Base-by-base conservation (phyloP, 1,284 basidiomycete genomes). In the Ustilago sp. region DNA sequence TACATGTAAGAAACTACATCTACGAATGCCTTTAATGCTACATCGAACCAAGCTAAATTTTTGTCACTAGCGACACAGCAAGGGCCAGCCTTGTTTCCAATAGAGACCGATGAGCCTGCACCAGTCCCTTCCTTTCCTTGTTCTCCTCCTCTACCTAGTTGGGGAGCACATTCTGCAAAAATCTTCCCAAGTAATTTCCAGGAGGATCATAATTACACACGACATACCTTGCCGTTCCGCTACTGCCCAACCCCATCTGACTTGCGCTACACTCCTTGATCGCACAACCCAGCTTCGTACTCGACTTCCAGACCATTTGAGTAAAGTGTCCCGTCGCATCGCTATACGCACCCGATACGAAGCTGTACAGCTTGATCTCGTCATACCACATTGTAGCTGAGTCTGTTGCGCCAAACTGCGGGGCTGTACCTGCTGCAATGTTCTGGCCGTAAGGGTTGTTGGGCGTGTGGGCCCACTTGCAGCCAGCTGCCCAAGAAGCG, bases 381-480 rank as follows among this genome's bases (percentile, higher is more conserved):
- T 70, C 59, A 65, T 78, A 79, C 79, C 79, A 80, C 56, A 67
- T 45, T n/a, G 54, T 58, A 38, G 50, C 39, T n/a, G 65, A 34
- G 12, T 69, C 57, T 13, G 52, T 63, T 32, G 66, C 71, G 34
- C 71, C 68, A 19, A 68, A 68, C 12, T n/a, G 31, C 34, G 52
- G 12, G 2, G 47, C 63, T 1, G 69, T 74, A 23, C 68, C 66
- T 1, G 74, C 66, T 12, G 71, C 69, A 38, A 77, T 65, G 68
- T 80, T 80, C 36, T 80, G 73, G 23, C 79, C 79, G 56, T 79
- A 75, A 4, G 66, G 67, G 23, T 73, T 73, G 68, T 75, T 74
- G 54, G 74, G 70, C 0, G 73, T 76, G 60, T 80, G 79, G 19
- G 52, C n/a, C 50, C 55, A 80, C 23, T 66, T 45, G 61, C 79